A percentile compares a stretch with the other conserved stretches of the same genome.
phyloP scores from a whole-genome alignment of 768 basidiomycete genomes.

The Goffeauzyma gilvescens region DNA sequence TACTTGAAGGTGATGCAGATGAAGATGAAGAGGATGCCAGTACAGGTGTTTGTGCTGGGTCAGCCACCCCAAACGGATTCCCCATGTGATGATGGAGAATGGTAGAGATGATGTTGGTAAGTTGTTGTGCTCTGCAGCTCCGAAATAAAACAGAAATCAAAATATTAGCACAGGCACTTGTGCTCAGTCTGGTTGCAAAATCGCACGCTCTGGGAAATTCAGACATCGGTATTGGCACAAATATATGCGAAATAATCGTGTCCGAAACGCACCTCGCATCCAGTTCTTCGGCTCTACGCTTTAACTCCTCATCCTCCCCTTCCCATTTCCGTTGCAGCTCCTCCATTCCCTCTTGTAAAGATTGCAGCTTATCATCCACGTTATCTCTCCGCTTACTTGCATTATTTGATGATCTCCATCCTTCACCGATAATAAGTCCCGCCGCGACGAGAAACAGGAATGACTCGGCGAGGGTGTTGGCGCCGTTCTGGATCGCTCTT shows the following conservation, averaged over 20 bases:
- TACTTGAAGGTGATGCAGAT: too few species aligned
- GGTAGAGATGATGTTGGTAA: too few species aligned
- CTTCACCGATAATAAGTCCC: constrained; percentile 26
- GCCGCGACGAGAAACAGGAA: constrained; percentile 30
- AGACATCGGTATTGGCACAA: too few species aligned
- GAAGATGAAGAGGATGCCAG: too few species aligned
- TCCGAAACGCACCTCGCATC: constrained; percentile 1
- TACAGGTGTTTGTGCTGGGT: too few species aligned
- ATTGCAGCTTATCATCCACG: constrained; percentile 10
- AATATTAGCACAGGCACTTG: too few species aligned
- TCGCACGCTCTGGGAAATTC: too few species aligned
- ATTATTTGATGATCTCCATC: constrained; percentile 7
- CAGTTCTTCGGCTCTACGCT: constrained; percentile 3
- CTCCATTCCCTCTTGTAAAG: constrained; percentile 6
- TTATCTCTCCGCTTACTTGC: constrained; percentile 8
- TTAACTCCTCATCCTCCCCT: constrained; percentile 4
- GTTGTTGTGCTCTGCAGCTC: too few species aligned
- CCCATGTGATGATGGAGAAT: too few species aligned
- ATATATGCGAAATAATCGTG: not conserved
- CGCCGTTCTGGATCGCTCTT: constrained; percentile 31
- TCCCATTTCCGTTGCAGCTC: constrained; percentile 6
- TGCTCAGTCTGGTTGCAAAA: too few species aligned
- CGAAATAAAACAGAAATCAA: too few species aligned
- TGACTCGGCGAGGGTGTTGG: constrained; percentile 27
- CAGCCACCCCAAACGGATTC: too few species aligned